Evolutionary conservation across 2,329 filamentous ascomycete genomes (phyloP).

Genomic region (Xylaria digitata): DNA sequence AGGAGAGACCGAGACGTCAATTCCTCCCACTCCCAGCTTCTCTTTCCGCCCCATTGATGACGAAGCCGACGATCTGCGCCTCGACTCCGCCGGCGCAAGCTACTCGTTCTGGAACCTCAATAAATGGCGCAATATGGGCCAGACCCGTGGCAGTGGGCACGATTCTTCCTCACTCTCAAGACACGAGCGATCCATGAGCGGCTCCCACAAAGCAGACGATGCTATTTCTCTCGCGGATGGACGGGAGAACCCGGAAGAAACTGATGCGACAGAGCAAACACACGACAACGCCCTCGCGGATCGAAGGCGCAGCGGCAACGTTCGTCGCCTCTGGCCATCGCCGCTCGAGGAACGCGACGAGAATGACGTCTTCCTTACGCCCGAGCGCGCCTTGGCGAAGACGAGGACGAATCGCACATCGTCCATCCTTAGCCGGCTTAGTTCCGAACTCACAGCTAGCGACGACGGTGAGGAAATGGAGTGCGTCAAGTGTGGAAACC

Average conservation of each 20-base stretch:
- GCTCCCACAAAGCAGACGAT: constrained; percentile 29
- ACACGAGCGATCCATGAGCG: constrained; percentile 37
- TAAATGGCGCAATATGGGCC: constrained; percentile 60
- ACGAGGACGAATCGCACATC: constrained; percentile 42
- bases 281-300: constrained; percentile 17
- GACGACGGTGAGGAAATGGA: constrained; percentile 61
- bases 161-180: constrained; percentile 16
- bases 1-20: constrained; percentile 38
- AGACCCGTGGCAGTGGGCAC: constrained; percentile 14
- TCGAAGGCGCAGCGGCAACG: constrained; percentile 43
- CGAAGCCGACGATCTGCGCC: constrained; percentile 54
- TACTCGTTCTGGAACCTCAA: constrained; percentile 69
- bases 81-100: constrained; percentile 55
- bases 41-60: constrained; percentile 57
- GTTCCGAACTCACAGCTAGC: constrained; percentile 61
- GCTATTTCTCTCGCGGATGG: constrained; percentile 32
- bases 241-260: constrained; percentile 40
- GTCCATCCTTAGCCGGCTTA: constrained; percentile 66
- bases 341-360: constrained; percentile 37
- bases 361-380: constrained; percentile 33
- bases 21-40: constrained; percentile 67
- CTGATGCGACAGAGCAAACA: constrained; percentile 15
- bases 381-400: constrained; percentile 20
- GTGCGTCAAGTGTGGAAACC: constrained; percentile 69
- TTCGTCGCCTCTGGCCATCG: constrained; percentile 25